Evolutionary conservation across 192 early-diverging fungal genomes (phyloP), one percentile per base, ranked within the genome.

Genomic region (Coemansia furcata): DNA sequence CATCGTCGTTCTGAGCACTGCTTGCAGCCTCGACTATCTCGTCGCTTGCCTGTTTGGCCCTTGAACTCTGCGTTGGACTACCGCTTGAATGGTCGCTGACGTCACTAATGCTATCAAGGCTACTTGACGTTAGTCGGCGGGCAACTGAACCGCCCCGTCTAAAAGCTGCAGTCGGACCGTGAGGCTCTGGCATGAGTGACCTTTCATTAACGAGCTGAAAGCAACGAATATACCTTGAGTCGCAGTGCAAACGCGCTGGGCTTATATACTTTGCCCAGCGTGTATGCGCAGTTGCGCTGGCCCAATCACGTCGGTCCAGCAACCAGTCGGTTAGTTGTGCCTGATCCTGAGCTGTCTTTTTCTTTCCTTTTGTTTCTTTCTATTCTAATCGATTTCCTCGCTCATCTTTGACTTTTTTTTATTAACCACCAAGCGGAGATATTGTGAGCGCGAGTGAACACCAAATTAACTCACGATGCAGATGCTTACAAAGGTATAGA

Each of bases 401-500:
- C 29, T 54, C 52, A 32, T 54, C 52, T 54, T 19, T 12, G 32
- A 54, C 12, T 14, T 5, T 54, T 30, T 54, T 14, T 54, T 30
- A 26, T 26, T 54, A 52, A 21, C 17, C 52, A 12, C 26, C 52
- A 12, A 30, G 14, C 29, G 1, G 52, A 54, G 52, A 54, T 14
- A 54, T 54, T 15, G 52, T 15, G 39, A 65, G 47, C 30, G 26
- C 39, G 19, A 21, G 29, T 47, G 37, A 7, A 47, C 40, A 35
- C 19, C 19, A 65, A 63, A 60, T 23, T 62, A 39, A 37, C 50
- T 40, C 66, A 86, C 72, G 73, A 91, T 91, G 89, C 89, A 89
- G 87, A 88, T 91, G 88, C 86, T 91, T 66, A 91, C 88, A 82
- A 91, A 91, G 86, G 89, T 89, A 82, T 32, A 35, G 54, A 57